Evolutionary conservation across 768 basidiomycete species (phyloP).

Genomic region (Psilocybe tampanensis): DNA sequence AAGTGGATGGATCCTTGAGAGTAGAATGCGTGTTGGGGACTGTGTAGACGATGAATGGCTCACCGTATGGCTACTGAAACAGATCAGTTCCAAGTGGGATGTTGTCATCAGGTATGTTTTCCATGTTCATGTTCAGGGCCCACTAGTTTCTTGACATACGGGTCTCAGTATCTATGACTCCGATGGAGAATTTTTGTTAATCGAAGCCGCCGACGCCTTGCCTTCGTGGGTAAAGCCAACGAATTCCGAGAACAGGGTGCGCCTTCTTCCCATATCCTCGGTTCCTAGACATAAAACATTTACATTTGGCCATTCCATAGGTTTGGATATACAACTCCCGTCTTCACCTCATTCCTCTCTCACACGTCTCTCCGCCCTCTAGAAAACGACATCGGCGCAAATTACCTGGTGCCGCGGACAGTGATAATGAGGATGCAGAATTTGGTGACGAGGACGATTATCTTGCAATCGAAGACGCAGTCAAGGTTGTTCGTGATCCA

Average conservation of each 20-base stretch:
- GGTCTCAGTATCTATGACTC: slow-evolving; percentile 72
- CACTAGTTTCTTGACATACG: neutral
- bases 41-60: slow-evolving; percentile 99
- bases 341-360: slow-evolving; percentile 86
- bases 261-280: slow-evolving; percentile 36
- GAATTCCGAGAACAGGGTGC: slow-evolving; percentile 91
- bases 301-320: slow-evolving; percentile 45
- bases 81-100: slow-evolving; percentile 80
- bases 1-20: slow-evolving; percentile 65
- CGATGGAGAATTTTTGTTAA: slow-evolving; percentile 94
- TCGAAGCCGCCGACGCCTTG: slow-evolving; percentile 90
- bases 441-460: slow-evolving; percentile 50
- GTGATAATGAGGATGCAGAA: slow-evolving; percentile 52
- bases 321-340: slow-evolving; percentile 88
- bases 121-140: neutral
- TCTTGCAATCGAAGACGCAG: slow-evolving; percentile 62
- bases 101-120: slow-evolving; percentile 70
- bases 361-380: slow-evolving; percentile 67
- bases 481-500: slow-evolving; percentile 60
- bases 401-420: slow-evolving; percentile 39
- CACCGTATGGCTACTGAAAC: slow-evolving; percentile 83
- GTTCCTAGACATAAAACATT: slow-evolving; percentile 35
- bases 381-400: slow-evolving; percentile 53
- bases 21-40: slow-evolving; percentile 91
- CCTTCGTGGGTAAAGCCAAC: slow-evolving; percentile 91